Base-by-base conservation (phyloP, 495 filamentous ascomycete species). In the Extremus antarcticus region DNA sequence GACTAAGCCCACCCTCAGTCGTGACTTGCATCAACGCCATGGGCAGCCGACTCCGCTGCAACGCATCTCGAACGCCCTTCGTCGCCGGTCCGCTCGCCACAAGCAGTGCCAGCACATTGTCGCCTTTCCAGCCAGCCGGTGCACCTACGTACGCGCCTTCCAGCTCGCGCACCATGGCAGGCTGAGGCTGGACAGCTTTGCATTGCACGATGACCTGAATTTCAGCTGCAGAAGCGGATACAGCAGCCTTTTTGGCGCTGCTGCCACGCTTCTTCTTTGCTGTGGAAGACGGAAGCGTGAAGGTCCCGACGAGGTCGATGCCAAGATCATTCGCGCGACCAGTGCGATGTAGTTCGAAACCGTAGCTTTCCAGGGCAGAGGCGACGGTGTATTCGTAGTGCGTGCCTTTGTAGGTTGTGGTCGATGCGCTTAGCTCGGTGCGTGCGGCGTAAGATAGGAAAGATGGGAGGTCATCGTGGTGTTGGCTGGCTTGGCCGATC, bases 281-380 rank as follows among this genome's bases (percentile, higher is more conserved):
- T 35, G 19, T 49, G 16, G 55, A 47, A n/a, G 73, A 70, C 10
- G 83, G 81, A 7, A 88, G 68, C 13, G 73, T 68, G 91, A 91
- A 97, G 17, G 79, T 79, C 21, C 90, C 90, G 1, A 88, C 70
- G 0, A 96, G 77, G 66, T 97, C 91, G 64, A 94, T 86, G 29
- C 91, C 91, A 48, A 70, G 73, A 69, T 97, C 90, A 16, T 78
- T 78, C 24, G 72, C 73, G 38, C 86, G 85, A 59, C 92, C 92
- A 16, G 84, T 78, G 43, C 88, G 84, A 45, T 74, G 71, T 3
- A 96, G 77, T 25, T 65, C 62, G 71, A 97, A 86, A 39, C 77
- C 80, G 40, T 83, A 76, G 7, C 65, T 68, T 9, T 74, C 65
- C 0, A 96, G 81, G 16, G 79, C 72, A n/a, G 65, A 55, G 39